These are phyloP conservation scores for Lodderomyces elongisporus DNA, from an alignment of 1,139 yeast genomes.

Conservation along the genomic window DNA sequence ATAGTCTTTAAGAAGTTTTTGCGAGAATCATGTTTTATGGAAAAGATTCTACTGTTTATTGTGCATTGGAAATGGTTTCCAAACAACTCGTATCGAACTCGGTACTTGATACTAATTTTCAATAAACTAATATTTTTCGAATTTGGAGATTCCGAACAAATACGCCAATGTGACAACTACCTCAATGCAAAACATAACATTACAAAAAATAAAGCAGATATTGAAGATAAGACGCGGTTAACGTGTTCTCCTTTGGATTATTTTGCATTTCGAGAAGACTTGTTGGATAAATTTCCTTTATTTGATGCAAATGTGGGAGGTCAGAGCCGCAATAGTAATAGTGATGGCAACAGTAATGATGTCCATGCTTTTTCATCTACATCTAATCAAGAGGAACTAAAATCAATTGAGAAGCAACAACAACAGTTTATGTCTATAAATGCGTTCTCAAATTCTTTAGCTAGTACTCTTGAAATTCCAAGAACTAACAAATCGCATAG, in stretches of 20 bases:
- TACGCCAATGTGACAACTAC: constrained; percentile 46
- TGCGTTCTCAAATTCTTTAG: constrained; percentile 45
- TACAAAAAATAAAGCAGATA: constrained; percentile 22
- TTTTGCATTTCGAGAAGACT: constrained; percentile 70
- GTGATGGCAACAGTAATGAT: constrained; percentile 6
- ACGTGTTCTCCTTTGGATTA: constrained; percentile 76
- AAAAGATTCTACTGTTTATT: constrained; percentile 45
- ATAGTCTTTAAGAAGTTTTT: constrained; percentile 17
- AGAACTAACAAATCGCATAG: constrained; percentile 53
- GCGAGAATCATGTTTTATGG: constrained; percentile 32
- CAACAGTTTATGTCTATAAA: constrained; percentile 39
- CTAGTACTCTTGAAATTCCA: constrained; percentile 58
- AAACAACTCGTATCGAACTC: constrained; percentile 22
- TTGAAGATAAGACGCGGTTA: constrained; percentile 18
- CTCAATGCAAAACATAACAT: constrained; percentile 43
- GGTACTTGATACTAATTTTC: constrained; percentile 53
- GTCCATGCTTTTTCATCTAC: constrained; percentile 14
- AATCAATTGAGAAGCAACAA: constrained; percentile 19
- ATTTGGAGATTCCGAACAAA: constrained; percentile 53
- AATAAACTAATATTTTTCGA: constrained; percentile 59
- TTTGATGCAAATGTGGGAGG: constrained; percentile 24
- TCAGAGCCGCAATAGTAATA: neutral
- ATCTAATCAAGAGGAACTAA: constrained; percentile 8
- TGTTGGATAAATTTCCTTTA: constrained; percentile 71
- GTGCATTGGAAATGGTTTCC: constrained; percentile 66